phyloP scores from a whole-genome alignment of 2,329 filamentous ascomycete genomes.

The Diaporthe nobilis region DNA sequence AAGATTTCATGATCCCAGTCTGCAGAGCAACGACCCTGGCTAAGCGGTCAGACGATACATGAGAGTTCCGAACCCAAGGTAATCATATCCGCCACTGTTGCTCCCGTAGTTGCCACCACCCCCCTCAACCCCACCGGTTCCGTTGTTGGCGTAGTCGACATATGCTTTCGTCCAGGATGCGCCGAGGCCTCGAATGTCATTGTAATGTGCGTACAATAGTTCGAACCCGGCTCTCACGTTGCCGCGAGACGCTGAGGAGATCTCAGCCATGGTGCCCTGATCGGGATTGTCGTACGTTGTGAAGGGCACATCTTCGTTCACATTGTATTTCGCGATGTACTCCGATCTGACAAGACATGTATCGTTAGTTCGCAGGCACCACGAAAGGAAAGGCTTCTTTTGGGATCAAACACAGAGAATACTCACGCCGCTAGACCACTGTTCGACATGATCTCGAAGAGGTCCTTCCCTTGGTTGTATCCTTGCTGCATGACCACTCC shows the following conservation, averaged over 20 bases:
- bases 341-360: constrained; percentile 48
- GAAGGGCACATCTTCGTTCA: constrained; percentile 58
- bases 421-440: constrained; percentile 54
- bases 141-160: constrained; percentile 53
- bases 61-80: constrained; percentile 51
- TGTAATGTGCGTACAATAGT: constrained; percentile 57
- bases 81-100: constrained; percentile 58
- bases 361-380: constrained; percentile 22
- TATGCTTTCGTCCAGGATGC: constrained; percentile 55
- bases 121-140: constrained; percentile 55
- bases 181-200: constrained; percentile 53
- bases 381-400: not conserved
- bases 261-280: constrained; percentile 49
- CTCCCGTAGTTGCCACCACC: constrained; percentile 60
- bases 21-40: not conserved
- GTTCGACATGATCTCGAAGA: constrained; percentile 51
- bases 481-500: constrained; percentile 54
- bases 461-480: constrained; percentile 55
- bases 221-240: constrained; percentile 56
- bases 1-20: not conserved
- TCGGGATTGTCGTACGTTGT: constrained; percentile 54
- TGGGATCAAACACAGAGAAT: not conserved
- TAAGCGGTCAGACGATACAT: constrained; percentile 45
- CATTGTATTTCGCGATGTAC: constrained; percentile 58
- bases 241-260: constrained; percentile 54